Base-by-base conservation (phyloP, 1,284 basidiomycete species). In the Boletellus deceptivus region DNA sequence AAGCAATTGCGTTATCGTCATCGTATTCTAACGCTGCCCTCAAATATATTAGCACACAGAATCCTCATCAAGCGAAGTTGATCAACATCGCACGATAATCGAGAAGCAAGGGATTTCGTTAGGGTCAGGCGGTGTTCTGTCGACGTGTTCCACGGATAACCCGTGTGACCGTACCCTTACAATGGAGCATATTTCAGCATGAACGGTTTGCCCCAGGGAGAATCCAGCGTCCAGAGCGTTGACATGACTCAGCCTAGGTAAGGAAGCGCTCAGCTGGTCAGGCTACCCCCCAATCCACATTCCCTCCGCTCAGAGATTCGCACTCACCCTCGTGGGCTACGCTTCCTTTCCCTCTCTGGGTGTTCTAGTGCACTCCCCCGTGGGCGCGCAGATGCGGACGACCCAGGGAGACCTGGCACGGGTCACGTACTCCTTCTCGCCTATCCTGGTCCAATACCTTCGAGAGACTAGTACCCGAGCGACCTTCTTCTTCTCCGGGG, bases 21-120 rank as follows among this genome's bases (percentile, higher is more conserved):
- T 49, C 34, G 3, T 55, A 46, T 49, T 46, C 54, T 66, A 64
- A 62, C 53, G 48, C 49, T 53, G 56, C 56, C 40, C 25, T 18
- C n/a, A 20, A 37, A 22, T 37, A 4, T 47, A 48, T 54, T 31
- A 55, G 29, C 27, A 57, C 33, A 64, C 37, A 46, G 46, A 49
- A 40, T 58, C 50, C 46, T 37, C 41, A 57, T 64, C 59, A 58
- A 64, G 57, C 54, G 46, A 62, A 41, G 61, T 50, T 59, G 63
- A 65, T 65, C 44, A 36, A 48, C 36, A 20, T 44, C 50, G 43
- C 29, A 36, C 52, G 45, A 48, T 54, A 49, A 51, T 65, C 50
- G 46, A 36, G 61, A 63, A 64, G 45, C 49, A 16, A 51, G 22
- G 43, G 36, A 48, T 18, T 43, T 50, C 48, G 24, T 52, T 39